Conservation (phyloP, 2,329 filamentous ascomycete species). For the Zymoseptoria tritici region DNA sequence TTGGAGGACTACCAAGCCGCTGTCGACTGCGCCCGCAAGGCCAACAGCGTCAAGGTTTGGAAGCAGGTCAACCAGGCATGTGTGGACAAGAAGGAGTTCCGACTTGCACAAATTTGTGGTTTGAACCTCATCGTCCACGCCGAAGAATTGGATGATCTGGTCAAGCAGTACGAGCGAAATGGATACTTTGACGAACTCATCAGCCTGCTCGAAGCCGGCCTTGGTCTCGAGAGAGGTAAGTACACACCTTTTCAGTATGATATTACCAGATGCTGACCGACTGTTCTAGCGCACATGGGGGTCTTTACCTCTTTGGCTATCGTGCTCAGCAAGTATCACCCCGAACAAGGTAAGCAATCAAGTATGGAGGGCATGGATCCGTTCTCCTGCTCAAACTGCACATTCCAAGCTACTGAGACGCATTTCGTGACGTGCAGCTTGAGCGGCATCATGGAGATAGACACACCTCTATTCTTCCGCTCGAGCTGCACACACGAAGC, state of each 20-base stretch:
- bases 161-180: slow-evolving; percentile 93
- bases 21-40: slow-evolving; percentile 94
- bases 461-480: too few species aligned
- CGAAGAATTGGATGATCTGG: slow-evolving; percentile 84
- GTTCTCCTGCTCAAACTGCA: too few species aligned
- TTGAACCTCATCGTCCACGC: slow-evolving; percentile 96
- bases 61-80: slow-evolving; percentile 97
- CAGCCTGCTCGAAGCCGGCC: slow-evolving; percentile 82
- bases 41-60: slow-evolving; percentile 99
- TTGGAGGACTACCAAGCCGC: slow-evolving; percentile 94
- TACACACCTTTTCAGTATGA: too few species aligned
- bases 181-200: slow-evolving; percentile 99
- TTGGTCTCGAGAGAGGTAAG: slow-evolving; percentile 79
- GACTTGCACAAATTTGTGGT: slow-evolving; percentile 95
- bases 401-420: too few species aligned
- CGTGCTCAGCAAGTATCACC: slow-evolving; percentile 87
- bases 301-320: slow-evolving; percentile 94
- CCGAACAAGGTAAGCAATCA: slow-evolving; percentile 47
- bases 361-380: too few species aligned
- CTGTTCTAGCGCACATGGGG: slow-evolving; percentile 94
- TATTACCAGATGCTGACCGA: too few species aligned
- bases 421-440: too few species aligned
- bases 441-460: too few species aligned
- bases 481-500: too few species aligned
- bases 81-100: slow-evolving; percentile 96